These are phyloP conservation scores for Cryptosporidium andersoni DNA, from an alignment of 169 alveolate species.

Conservation along the genomic window DNA sequence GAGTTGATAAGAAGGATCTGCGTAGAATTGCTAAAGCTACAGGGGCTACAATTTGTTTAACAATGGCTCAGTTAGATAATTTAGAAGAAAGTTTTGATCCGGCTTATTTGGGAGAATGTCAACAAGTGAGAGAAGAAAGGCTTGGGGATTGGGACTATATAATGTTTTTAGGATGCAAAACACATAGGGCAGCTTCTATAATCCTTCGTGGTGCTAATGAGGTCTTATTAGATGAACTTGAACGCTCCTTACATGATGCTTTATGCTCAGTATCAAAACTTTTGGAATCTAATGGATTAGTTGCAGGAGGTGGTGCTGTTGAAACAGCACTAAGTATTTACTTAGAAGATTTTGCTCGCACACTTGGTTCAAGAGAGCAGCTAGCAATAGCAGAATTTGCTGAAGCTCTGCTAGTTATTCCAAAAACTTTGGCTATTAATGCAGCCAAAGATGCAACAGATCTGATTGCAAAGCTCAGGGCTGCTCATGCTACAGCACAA, in stretches of 20 bases:
- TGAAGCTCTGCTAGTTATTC: constrained; percentile 96
- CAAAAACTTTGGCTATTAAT: constrained; percentile 98
- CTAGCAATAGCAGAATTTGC: constrained; percentile 99
- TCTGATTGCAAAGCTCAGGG: constrained; percentile 90
- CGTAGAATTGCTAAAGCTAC: constrained; percentile 94
- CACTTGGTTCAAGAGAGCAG: constrained; percentile 96
- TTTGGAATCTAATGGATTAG: constrained; percentile 84
- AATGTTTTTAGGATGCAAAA: constrained; percentile 93
- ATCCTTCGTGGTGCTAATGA: constrained; percentile 98
- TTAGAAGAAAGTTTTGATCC: constrained; percentile 95
- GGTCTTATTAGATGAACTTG: constrained; percentile 95
- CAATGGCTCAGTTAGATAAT: constrained; percentile 91
- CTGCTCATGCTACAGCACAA: constrained; percentile 91
- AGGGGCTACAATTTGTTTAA: constrained; percentile 88
- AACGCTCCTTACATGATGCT: constrained; percentile 97
- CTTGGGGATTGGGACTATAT: constrained; percentile 97
- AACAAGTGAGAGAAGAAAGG: constrained; percentile 92
- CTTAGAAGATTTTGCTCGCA: constrained; percentile 95
- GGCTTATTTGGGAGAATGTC: constrained; percentile 90
- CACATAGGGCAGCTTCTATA: constrained; percentile 84
- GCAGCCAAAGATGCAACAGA: constrained; percentile 98
- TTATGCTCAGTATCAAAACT: constrained; percentile 95
- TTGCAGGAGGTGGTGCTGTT: constrained; percentile 99
- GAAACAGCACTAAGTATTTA: constrained; percentile 96
- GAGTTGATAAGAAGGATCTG: constrained; percentile 94